Evolutionary conservation across 2,329 filamentous ascomycete species (phyloP).

Genomic region (Lachnellula occidentalis): DNA sequence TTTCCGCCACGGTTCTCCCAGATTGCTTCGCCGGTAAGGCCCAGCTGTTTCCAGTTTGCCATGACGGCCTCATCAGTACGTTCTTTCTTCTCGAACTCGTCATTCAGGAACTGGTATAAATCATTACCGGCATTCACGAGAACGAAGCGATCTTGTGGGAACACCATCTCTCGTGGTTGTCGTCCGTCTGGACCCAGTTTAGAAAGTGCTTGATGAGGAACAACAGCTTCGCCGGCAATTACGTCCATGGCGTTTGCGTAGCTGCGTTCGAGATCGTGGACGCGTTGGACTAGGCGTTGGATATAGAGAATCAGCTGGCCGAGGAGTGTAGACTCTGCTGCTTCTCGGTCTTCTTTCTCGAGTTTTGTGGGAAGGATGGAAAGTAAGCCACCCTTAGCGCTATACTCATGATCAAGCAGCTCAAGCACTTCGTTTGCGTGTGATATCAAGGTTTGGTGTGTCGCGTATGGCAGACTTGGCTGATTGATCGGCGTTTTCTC

Average conservation of each 20-base stretch:
- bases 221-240: conserved; percentile 44
- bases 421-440: conserved; percentile 57
- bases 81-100: conserved; percentile 35
- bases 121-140: conserved; percentile 51
- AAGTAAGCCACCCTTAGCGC: conserved; percentile 49
- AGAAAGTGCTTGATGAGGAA: conserved; percentile 48
- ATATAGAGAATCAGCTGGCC: conserved; percentile 53
- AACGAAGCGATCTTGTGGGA: conserved; percentile 51
- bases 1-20: conserved; percentile 15
- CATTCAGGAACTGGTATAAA: conserved; percentile 42
- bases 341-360: conserved; percentile 33
- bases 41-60: conserved; percentile 33
- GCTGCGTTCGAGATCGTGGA: conserved; percentile 51
- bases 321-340: conserved; percentile 46
- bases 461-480: conserved; percentile 23
- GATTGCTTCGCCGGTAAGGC: conserved; percentile 37
- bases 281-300: conserved; percentile 47
- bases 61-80: conserved; percentile 35
- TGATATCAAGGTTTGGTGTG: conserved; percentile 38
- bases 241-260: conserved; percentile 47
- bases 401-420: conserved; percentile 54
- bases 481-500: conserved; percentile 1
- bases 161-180: conserved; percentile 42
- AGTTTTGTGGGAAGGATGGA: conserved; percentile 45
- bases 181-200: conserved; percentile 47